Conservation (phyloP, 768 basidiomycete genomes). For the Leccinellum albellum region DNA sequence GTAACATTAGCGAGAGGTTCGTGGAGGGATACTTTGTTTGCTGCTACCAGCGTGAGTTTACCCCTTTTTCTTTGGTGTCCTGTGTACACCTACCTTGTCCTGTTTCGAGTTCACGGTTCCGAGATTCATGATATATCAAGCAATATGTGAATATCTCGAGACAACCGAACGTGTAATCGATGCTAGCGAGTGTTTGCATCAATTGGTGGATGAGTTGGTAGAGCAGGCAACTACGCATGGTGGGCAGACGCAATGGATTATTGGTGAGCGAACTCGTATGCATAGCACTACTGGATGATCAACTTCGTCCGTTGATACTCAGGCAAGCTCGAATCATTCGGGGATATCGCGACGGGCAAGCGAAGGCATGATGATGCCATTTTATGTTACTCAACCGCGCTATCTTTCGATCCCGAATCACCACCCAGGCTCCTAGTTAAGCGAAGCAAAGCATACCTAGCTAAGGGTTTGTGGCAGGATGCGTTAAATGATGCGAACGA, state of each 20-base stretch:
- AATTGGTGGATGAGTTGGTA: background rate
- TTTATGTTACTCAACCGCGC: background rate
- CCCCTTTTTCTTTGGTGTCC: background rate
- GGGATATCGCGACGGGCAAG: background rate
- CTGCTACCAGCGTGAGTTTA: background rate
- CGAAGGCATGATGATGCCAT: background rate
- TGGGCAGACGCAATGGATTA: background rate
- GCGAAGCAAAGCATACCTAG: background rate
- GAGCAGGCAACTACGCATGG: background rate
- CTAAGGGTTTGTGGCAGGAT: background rate
- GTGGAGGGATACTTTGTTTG: background rate
- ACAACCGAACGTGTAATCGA: background rate
- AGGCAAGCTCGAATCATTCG: background rate
- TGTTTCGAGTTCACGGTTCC: background rate
- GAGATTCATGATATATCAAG: background rate
- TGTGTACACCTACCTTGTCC: rapidly evolving
- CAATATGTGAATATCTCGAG: background rate
- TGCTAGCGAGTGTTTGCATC: background rate
- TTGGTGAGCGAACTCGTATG: background rate
- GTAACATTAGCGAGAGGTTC: background rate
- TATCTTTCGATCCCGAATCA: background rate
- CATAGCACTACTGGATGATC: background rate
- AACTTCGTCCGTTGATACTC: background rate
- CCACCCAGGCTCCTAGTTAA: background rate
- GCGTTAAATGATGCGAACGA: background rate